Percentiles rank a stretch among this genome's conserved stretches.
Conservation (phyloP, 192 early-diverging fungal genomes). For the Phlyctochytrium arcticum region DNA sequence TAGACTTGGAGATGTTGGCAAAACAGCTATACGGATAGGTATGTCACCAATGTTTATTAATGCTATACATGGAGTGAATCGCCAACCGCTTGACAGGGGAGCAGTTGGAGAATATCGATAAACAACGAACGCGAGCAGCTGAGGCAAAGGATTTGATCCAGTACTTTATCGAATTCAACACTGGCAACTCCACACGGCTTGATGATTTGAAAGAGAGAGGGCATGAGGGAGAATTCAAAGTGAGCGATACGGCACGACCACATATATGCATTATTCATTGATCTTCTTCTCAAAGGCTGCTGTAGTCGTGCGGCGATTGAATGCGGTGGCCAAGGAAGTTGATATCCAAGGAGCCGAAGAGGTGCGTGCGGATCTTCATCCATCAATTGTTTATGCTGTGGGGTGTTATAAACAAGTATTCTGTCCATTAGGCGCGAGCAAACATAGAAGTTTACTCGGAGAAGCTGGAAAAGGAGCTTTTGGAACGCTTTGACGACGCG, state of each 20-base stretch:
- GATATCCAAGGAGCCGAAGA: slow-evolving; percentile 62
- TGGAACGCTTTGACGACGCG: slow-evolving; percentile 83
- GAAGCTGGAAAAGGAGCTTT: slow-evolving; percentile 81
- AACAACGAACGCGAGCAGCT: slow-evolving; percentile 79
- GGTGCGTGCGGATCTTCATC: slow-evolving; percentile 3
- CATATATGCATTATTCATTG: neutral
- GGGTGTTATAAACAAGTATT: too few relatives aligned
- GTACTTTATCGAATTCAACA: slow-evolving; percentile 89
- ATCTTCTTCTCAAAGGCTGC: slow-evolving; percentile 58
- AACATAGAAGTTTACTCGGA: slow-evolving; percentile 94
- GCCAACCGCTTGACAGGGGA: slow-evolving; percentile 57
- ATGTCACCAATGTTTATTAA: neutral
- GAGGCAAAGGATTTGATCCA: slow-evolving; percentile 89
- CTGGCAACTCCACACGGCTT: slow-evolving; percentile 65
- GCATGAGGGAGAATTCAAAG: slow-evolving; percentile 80
- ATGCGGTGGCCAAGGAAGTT: slow-evolving; percentile 79
- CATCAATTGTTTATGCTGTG: too few relatives aligned
- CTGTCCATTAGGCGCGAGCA: slow-evolving; percentile 54
- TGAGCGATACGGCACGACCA: slow-evolving; percentile 6
- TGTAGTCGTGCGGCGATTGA: slow-evolving; percentile 76
- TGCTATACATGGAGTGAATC: neutral
- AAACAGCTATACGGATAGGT: slow-evolving; percentile 94
- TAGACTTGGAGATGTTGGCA: slow-evolving; percentile 87
- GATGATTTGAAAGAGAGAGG: slow-evolving; percentile 71
- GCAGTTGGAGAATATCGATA: slow-evolving; percentile 94